Base-by-base conservation (phyloP, 2,329 filamentous ascomycete species). In the Aureobasidium namibiae region DNA sequence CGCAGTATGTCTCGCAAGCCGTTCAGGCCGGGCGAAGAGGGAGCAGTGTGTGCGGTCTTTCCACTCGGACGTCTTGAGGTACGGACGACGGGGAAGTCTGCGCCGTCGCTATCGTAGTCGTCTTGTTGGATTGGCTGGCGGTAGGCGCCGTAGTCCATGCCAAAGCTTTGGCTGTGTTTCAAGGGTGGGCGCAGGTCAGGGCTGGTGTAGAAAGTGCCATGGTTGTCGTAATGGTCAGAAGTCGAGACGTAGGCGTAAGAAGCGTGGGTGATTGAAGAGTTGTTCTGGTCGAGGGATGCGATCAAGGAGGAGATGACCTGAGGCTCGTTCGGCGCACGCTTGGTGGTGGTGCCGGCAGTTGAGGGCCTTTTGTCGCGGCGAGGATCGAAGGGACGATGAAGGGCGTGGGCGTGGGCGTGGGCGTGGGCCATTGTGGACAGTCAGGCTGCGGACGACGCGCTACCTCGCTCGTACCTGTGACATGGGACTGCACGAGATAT, bases 61-160 rank as follows among this genome's bases (percentile, higher is more conserved):
- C 88, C 89, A 53, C 88, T 90, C 0, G 89, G 89, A 8, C 86
- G 87, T 71, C 92, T 92, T 33, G 90, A 83, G 33, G 92, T 95
- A 63, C 87, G 86, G 66, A 95, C 82, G 58, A 92, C 82, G 18
- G 91, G 90, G 13, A 90, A 75, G 62, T 79, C 76, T 33, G 81
- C 82, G 42, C 80, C 80, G 73, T 84, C 80, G 69, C 83, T 80
- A 36, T 78, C 74, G 63, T 78, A 76, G 57, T 79, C 63, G 64
- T 77, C 75, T 50, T 76, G 73, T 42, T 76, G 73, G 36, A 72
- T 82, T 77, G 56, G 78, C 78, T 56, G 45, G 10, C 53, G 42
- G 18, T 56, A 54, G 33, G 78, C 80, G 61, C 86, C 83, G 79
- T 90, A 90, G 69, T 89, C 88, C 73, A 89, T 82, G 48, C 88